Evolutionary conservation across 148 eudicot genomes (phyloP).

Genomic region (Chenopodium quinoa): DNA sequence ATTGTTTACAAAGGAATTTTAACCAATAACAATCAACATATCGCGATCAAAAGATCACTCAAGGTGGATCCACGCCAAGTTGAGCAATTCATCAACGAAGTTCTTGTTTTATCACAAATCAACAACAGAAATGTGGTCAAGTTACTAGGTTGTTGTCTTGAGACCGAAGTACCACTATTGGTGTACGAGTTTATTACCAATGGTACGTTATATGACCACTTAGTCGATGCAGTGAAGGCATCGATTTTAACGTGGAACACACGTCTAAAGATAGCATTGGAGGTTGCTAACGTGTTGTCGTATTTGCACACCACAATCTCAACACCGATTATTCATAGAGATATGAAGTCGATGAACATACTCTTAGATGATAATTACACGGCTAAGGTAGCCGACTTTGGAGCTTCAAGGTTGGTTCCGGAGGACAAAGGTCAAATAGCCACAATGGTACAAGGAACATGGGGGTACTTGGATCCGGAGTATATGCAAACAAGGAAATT

Average conservation of each 20-base stretch:
- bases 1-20: slow-evolving; percentile 13
- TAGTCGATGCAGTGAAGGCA: slow-evolving; percentile 13
- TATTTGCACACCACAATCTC: slow-evolving; percentile 21
- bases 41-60: slow-evolving; percentile 19
- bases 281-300: slow-evolving; percentile 17
- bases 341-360: slow-evolving; percentile 17
- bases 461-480: slow-evolving; percentile 22
- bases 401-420: slow-evolving; percentile 21
- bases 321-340: slow-evolving; percentile 21
- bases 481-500: slow-evolving; percentile 16
- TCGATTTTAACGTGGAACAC: slow-evolving; percentile 2
- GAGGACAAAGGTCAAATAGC: neutral
- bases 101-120: slow-evolving; percentile 10
- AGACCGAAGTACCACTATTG: slow-evolving; percentile 13
- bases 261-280: slow-evolving; percentile 14
- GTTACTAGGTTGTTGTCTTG: slow-evolving; percentile 19
- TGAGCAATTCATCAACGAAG: slow-evolving; percentile 25
- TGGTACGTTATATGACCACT: slow-evolving; percentile 19
- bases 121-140: slow-evolving; percentile 19
- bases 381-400: slow-evolving; percentile 22
- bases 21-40: neutral
- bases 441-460: slow-evolving; percentile 19
- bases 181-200: slow-evolving; percentile 18
- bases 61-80: slow-evolving; percentile 19
- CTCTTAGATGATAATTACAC: slow-evolving; percentile 15